Base-by-base conservation (phyloP, 768 basidiomycete genomes). In the Phanerochaete sordida region DNA sequence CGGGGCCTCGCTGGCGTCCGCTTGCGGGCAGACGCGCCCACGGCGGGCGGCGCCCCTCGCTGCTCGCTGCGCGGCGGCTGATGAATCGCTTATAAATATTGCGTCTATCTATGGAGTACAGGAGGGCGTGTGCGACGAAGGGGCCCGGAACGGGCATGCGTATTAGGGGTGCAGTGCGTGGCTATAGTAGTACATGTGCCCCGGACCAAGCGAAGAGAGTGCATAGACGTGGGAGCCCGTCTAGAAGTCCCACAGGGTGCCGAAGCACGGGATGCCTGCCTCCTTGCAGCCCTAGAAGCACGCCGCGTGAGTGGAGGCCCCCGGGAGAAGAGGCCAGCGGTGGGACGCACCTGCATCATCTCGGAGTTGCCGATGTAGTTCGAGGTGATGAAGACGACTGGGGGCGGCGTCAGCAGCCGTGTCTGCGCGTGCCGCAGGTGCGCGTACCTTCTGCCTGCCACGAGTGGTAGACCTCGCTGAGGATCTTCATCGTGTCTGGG, bases 381-480 rank as follows among this genome's bases (percentile, higher is more conserved):
- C n/a, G 89, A 91, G 8, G 90, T 92, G 71, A 92, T 88, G 73
- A 92, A 90, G 27, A 91, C 85, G 47, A 92, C 70, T 71, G 64
- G 33, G 31, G 12, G 35, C 23, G 23, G 26, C 7, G 27, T 57
- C 33, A 57, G 48, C 37, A 27, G 50, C 39, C n/a, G n/a, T 24
- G 5, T n/a, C 24, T 11, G 15, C 43, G 45, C 21, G 33, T 11
- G 48, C 23, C 16, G 52, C 26, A 48, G n/a, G 15, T n/a, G n/a
- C 11, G 49, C 68, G 51, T 59, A 71, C 70, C 86, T 75, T 92
- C 90, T 1, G 90, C 90, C 44, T 83, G 77, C 86, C 87, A 92
- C 46, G 78, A 80, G 27, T 80, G 70, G 65, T 88, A 89, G 2
- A 78, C 81, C 61, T 91, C 87, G 67, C 83, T 84, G 68, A 91